Conservation (phyloP, 768 basidiomycete species). For the Rhodotorula taiwanensis region DNA sequence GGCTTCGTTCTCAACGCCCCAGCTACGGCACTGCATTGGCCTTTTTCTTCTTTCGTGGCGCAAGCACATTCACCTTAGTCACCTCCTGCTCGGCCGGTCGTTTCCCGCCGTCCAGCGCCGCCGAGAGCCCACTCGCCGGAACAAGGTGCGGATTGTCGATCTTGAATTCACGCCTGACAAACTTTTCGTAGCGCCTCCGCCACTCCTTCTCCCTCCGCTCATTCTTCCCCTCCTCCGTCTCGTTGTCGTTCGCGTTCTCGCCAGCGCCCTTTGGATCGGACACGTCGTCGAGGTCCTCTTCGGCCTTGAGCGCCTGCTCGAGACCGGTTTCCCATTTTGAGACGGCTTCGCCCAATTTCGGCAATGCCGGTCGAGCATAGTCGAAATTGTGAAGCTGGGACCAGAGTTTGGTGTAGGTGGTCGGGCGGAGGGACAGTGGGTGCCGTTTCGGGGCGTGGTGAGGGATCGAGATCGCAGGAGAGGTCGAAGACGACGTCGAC, state of each 20-base stretch:
- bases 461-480: not conserved
- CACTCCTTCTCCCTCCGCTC: not conserved
- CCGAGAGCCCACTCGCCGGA: too few species aligned
- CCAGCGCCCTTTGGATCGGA: too few species aligned
- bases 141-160: not conserved
- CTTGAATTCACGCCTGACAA: not conserved
- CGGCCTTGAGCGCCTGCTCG: not conserved
- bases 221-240: not conserved
- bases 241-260: not conserved
- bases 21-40: not conserved
- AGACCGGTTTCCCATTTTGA: slow-evolving; percentile 15
- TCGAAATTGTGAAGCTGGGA: slow-evolving; percentile 39
- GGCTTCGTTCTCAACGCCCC: too few species aligned
- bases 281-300: not conserved
- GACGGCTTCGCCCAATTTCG: not conserved
- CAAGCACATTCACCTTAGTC: slow-evolving; percentile 26
- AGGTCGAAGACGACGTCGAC: not conserved
- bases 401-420: slow-evolving; percentile 37
- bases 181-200: not conserved
- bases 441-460: not conserved
- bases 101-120: not conserved
- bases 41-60: slow-evolving; percentile 36
- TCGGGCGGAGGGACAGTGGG: slow-evolving; percentile 17
- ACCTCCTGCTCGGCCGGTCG: not conserved
- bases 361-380: slow-evolving; percentile 17